phyloP scores from a whole-genome alignment of 2,329 filamentous ascomycete genomes.

The Hypoxylon sp. region DNA sequence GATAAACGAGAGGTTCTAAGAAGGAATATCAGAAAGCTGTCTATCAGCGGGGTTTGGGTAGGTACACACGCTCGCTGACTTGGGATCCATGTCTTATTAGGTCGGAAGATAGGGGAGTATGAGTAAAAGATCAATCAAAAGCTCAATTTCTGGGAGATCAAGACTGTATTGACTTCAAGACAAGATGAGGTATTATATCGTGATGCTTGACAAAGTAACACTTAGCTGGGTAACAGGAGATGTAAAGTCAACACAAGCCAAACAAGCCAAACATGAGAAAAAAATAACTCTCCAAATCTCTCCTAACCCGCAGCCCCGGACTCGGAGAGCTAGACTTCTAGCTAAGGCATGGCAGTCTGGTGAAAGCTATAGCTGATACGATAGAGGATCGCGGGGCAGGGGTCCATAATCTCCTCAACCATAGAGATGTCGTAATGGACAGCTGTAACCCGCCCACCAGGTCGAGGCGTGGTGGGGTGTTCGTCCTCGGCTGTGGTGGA shows the following conservation, averaged over 20 bases:
- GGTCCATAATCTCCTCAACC: slow-evolving; percentile 22
- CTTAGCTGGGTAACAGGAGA: not conserved
- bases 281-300: slow-evolving; percentile 29
- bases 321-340: slow-evolving; percentile 37
- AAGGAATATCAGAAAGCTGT: slow-evolving; percentile 13
- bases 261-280: slow-evolving; percentile 11
- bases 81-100: slow-evolving; percentile 44
- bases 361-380: slow-evolving; percentile 33
- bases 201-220: slow-evolving; percentile 9
- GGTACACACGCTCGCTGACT: slow-evolving; percentile 45
- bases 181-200: slow-evolving; percentile 23
- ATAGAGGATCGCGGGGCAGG: slow-evolving; percentile 36
- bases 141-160: not conserved
- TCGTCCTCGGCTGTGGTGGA: slow-evolving; percentile 34
- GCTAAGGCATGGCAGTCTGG: slow-evolving; percentile 33
- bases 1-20: slow-evolving; percentile 84
- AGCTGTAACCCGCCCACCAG: slow-evolving; percentile 31
- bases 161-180: slow-evolving; percentile 17
- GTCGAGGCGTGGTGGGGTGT: slow-evolving; percentile 31
- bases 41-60: slow-evolving; percentile 14
- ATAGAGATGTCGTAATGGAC: slow-evolving; percentile 37
- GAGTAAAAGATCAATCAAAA: not conserved
- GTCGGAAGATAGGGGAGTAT: slow-evolving; percentile 1
- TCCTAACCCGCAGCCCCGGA: slow-evolving; percentile 13
- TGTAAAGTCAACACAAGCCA: slow-evolving; percentile 23